Conservation (phyloP, 192 early-diverging fungal species). For the Coemansia sp. region DNA sequence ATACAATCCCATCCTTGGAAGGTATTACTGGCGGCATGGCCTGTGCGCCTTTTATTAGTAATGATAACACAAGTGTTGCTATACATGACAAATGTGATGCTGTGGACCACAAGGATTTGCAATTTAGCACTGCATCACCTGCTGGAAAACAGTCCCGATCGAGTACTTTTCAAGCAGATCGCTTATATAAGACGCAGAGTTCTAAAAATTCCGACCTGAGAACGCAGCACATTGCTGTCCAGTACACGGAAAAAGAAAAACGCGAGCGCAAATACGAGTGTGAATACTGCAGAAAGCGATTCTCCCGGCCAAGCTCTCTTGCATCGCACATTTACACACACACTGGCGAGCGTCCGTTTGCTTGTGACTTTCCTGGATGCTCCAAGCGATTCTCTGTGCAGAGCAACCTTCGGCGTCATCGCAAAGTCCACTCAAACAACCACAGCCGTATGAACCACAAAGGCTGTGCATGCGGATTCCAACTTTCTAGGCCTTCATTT, state of each 20-base stretch:
- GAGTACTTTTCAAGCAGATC: neutral
- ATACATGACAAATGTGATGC: neutral
- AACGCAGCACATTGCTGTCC: slow-evolving; percentile 15
- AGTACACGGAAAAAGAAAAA: slow-evolving; percentile 50
- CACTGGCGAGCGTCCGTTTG: slow-evolving; percentile 63
- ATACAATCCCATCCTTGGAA: neutral
- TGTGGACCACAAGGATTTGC: neutral
- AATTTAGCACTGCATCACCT: neutral
- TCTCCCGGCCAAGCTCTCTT: slow-evolving; percentile 60
- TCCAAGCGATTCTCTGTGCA: slow-evolving; percentile 74
- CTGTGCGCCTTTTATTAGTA: neutral
- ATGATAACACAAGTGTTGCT: neutral
- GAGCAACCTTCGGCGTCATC: slow-evolving; percentile 75
- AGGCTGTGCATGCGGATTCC: slow-evolving; percentile 1
- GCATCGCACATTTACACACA: slow-evolving; percentile 64
- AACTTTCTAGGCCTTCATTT: slow-evolving; percentile 1
- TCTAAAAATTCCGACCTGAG: neutral
- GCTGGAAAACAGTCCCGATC: neutral
- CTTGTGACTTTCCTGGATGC: slow-evolving; percentile 57
- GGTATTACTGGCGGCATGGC: neutral
- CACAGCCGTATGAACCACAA: neutral
- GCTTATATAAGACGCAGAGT: neutral
- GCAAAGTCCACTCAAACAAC: slow-evolving; percentile 33
- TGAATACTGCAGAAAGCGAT: slow-evolving; percentile 59
- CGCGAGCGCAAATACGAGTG: slow-evolving; percentile 58